phyloP scores from a whole-genome alignment of 176 grass and related monocot species.

The Saccharum officinarum region DNA sequence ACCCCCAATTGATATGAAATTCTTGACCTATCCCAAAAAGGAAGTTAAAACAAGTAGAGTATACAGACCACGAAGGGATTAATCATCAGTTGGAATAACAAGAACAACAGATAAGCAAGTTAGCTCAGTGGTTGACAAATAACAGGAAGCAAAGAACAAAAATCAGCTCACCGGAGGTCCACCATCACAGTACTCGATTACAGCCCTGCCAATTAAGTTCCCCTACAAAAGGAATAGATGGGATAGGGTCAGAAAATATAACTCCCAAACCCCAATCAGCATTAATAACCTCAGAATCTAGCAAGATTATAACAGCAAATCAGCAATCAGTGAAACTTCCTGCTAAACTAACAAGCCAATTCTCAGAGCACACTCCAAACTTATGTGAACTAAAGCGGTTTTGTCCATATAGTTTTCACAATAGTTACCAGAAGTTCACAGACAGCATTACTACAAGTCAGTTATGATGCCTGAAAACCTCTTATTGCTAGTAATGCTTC shows the following conservation, averaged over 20 bases:
- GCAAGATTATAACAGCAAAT: background rate
- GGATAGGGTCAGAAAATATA: background rate
- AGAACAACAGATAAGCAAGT: constrained; percentile 14
- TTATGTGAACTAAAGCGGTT: background rate
- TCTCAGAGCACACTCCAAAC: background rate
- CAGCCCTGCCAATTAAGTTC: constrained; percentile 87
- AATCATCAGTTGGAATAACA: constrained; percentile 11
- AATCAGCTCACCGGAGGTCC: constrained; percentile 75
- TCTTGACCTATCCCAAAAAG: constrained; percentile 73
- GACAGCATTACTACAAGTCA: constrained; percentile 6
- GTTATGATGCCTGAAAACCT: background rate
- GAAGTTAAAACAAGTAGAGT: constrained; percentile 13
- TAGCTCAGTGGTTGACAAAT: background rate
- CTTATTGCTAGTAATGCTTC: background rate
- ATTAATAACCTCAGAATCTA: constrained; percentile 4
- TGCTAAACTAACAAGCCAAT: constrained; percentile 15
- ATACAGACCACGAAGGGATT: background rate
- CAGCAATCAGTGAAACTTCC: background rate
- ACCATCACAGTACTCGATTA: constrained; percentile 75
- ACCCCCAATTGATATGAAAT: constrained; percentile 94
- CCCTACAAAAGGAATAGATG: constrained; percentile 63
- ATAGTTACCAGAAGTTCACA: background rate
- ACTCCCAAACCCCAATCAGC: background rate
- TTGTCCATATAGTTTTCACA: background rate
- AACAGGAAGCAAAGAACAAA: background rate